These are phyloP conservation scores for Curvularia spicifera DNA, from an alignment of 2,329 filamentous ascomycete genomes.

Conservation along the genomic window DNA sequence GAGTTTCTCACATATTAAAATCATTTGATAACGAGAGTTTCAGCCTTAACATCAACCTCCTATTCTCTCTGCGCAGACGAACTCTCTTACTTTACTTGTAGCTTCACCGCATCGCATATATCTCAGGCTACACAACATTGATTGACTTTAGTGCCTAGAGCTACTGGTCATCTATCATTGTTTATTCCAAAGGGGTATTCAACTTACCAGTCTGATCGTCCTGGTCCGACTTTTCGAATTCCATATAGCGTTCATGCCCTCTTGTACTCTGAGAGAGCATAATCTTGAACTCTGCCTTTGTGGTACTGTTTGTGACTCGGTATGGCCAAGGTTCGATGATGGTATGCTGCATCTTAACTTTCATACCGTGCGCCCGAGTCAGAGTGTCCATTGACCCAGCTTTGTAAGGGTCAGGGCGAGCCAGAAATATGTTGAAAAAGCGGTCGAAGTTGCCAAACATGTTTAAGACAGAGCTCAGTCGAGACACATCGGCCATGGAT, in stretches of 20 bases:
- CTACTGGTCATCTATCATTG: background rate
- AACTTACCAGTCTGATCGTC: background rate
- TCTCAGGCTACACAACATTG: background rate
- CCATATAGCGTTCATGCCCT: background rate
- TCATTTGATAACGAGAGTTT: background rate
- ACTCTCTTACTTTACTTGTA: background rate
- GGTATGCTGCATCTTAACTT: background rate
- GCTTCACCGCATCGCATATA: background rate
- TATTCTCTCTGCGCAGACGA: background rate
- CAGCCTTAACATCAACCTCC: background rate
- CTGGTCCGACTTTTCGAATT: background rate
- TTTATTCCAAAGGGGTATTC: background rate
- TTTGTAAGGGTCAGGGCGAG: background rate
- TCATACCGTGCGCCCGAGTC: background rate
- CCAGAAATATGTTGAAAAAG: background rate
- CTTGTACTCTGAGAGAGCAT: background rate
- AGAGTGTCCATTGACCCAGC: background rate
- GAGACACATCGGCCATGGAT: background rate
- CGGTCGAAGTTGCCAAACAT: background rate
- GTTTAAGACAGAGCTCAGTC: background rate
- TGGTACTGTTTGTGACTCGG: background rate
- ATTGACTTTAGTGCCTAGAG: background rate
- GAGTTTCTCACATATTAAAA: background rate
- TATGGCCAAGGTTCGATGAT: background rate
- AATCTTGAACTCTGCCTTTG: background rate